phyloP scores from a whole-genome alignment of 75 land plant genomes.

The Cunninghamia lanceolata region DNA sequence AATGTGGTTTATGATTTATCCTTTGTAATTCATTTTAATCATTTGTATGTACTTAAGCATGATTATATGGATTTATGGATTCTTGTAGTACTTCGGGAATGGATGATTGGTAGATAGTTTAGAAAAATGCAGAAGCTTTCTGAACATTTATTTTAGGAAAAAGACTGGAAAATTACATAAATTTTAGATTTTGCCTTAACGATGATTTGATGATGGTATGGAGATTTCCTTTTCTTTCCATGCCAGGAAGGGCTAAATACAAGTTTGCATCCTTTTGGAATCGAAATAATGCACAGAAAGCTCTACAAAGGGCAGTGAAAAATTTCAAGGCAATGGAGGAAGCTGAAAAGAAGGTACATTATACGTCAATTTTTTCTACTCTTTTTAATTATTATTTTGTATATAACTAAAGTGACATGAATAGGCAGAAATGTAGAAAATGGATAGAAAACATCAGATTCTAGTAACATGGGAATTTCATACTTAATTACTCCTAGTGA shows the following conservation, averaged over 20 bases:
- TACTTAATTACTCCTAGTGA: background rate
- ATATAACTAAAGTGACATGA: background rate
- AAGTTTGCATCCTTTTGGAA: slow-evolving; percentile 99
- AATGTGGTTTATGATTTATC: background rate
- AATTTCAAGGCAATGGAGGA: slow-evolving; percentile 64
- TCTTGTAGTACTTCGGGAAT: background rate
- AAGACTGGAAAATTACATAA: background rate
- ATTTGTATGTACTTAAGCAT: background rate
- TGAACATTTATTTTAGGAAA: background rate
- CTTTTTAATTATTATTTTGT: background rate
- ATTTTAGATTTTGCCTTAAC: background rate
- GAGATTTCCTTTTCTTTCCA: background rate
- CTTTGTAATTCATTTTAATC: background rate
- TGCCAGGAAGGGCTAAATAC: slow-evolving; percentile 89
- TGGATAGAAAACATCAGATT: background rate
- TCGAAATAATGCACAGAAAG: slow-evolving; percentile 81
- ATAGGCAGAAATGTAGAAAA: background rate
- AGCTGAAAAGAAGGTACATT: slow-evolving; percentile 65
- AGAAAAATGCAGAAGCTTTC: background rate
- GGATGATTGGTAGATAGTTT: background rate
- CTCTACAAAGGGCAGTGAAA: slow-evolving; percentile 63
- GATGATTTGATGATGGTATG: background rate
- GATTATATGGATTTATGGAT: background rate
- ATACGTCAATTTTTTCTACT: background rate
- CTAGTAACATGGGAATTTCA: background rate